Base-by-base conservation (phyloP, 2,329 filamentous ascomycete genomes). In the Sporothrix sp. region DNA sequence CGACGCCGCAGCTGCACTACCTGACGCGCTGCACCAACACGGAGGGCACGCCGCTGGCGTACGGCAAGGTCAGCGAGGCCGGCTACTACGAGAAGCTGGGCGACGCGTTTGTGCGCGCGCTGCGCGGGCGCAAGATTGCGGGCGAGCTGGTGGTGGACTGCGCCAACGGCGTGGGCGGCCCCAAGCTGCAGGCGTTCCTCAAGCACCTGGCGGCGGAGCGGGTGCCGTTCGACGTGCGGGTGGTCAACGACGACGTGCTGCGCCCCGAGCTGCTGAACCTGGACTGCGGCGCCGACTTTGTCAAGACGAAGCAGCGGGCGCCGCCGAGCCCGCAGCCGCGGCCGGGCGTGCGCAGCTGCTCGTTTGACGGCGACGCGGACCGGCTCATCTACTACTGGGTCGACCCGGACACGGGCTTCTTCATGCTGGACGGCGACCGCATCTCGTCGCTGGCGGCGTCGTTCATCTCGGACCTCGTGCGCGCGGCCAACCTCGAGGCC, bases 1-100 rank as follows among this genome's bases (percentile, higher is more conserved):
- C 93, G 11, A 98, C 93, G 3, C 93, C 93, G n/a, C 93, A 97
- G 71, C 78, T 98, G 52, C 93, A 98, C 72, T 98, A 98, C 69
- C 76, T 97, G 57, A 91, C 91, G 28, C 87, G 93, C 57, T 95
- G 90, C 67, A 79, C 89, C 69, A 98, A 98, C 71, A 97, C 91
- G 1, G 79, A 93, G 61, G 87, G 85, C 54, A 94, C 87, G 2
- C 83, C 85, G 51, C 83, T 89, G 59, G 79, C 88, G 16, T 98
- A 97, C 64, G 93, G 93, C 52, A 82, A 88, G 63, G 79, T 88
- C 48, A 95, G 85, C 55, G 91, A 97, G 71, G 74, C 81, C 52
- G 93, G 93, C 32, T 98, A 98, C 71, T 97, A 97, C 68, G 79
- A 93, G 70, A 98, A 98, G 74, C 78, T 96, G 49, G 78, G 81